A percentile compares a stretch with the other conserved stretches of the same genome.
Conservation (phyloP, 1,139 yeast species). For the Candida sp. region DNA sequence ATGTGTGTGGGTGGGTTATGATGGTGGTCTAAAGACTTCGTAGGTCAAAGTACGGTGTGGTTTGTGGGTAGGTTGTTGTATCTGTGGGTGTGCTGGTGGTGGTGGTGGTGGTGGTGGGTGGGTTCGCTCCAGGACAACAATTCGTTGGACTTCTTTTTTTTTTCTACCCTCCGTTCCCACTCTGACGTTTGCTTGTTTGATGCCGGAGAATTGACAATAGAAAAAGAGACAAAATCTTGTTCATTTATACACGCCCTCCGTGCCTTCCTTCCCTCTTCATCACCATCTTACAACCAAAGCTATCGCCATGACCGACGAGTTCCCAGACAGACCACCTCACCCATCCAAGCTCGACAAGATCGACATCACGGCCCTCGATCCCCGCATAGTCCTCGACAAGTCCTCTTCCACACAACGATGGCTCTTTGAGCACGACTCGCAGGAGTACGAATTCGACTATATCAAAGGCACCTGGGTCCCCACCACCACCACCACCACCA, state of each 20-base stretch:
- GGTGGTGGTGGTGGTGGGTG: neutral
- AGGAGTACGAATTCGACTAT: constrained; percentile 14
- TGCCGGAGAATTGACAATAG: no score
- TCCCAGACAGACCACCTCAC: constrained; percentile 27
- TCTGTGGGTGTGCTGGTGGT: neutral
- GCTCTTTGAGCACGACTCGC: constrained; percentile 23
- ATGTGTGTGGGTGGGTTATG: no score
- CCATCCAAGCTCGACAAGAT: constrained; percentile 19
- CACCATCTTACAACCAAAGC: neutral
- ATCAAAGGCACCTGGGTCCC: constrained; percentile 9
- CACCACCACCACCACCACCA: no score
- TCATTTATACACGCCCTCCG: neutral
- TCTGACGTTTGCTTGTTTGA: neutral
- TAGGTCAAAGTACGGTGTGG: no score
- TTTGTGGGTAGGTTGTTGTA: no score
- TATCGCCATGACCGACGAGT: constrained; percentile 9
- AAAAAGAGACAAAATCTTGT: neutral
- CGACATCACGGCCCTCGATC: constrained; percentile 24
- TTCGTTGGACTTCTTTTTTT: neutral
- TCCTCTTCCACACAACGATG: constrained; percentile 20
- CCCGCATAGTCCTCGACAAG: constrained; percentile 31
- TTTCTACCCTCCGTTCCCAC: neutral
- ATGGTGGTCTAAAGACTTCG: no score
- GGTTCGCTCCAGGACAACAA: neutral
- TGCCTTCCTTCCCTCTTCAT: neutral